Evolutionary conservation across 768 basidiomycete species (phyloP), one percentile per base, ranked within the genome.

Genomic region (Cystofilobasidium macerans): DNA sequence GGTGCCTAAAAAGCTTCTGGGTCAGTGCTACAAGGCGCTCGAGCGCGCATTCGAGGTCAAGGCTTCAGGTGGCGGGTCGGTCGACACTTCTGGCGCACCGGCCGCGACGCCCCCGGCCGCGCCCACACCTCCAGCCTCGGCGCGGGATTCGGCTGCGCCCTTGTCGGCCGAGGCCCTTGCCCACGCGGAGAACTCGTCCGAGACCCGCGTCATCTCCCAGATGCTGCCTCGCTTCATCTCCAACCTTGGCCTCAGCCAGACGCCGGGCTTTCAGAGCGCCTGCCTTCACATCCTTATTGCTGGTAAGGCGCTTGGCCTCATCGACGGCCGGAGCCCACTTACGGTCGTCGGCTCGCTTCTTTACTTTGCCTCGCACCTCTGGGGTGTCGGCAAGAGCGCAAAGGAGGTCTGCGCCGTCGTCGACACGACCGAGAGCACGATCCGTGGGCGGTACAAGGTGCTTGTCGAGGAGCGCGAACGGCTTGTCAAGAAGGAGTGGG

Each of bases 301-400:
- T 35, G 88, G 88, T 18, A 83, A 89, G 61, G 82, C 87, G 69
- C 82, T 87, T 70, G 89, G 89, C 48, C 86, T 94, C 69, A 91
- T 92, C 38, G 91, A 92, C 73, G 95, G 95, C 30, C 81, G 95
- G 69, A 89, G 86, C 72, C 94, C 94, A 0, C 88, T 97, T 60
- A 95, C 95, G n/a, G 92, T 99, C 70, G 95, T 94, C n/a, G 89
- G 90, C 47, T 91, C 89, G 45, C 89, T 90, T 24, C 91, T 99
- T 67, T 91, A 87, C 78, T 97, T 98, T 77, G 88, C 89, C 35
- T 88, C 88, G 73, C 81, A 86, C 70, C 74, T 97, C 48, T 80
- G 93, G 72, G 89, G 86, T 61, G 83, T 84, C 72, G 72, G 78
- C 32, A 89, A 88, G 77, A 81, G 84, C 28, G 81, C 86, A 57